Percentiles rank a stretch among this genome's conserved stretches.
Evolutionary conservation across 371 early-diverging fungal genomes (phyloP).

Genomic region (Mucor lusitanicus): DNA sequence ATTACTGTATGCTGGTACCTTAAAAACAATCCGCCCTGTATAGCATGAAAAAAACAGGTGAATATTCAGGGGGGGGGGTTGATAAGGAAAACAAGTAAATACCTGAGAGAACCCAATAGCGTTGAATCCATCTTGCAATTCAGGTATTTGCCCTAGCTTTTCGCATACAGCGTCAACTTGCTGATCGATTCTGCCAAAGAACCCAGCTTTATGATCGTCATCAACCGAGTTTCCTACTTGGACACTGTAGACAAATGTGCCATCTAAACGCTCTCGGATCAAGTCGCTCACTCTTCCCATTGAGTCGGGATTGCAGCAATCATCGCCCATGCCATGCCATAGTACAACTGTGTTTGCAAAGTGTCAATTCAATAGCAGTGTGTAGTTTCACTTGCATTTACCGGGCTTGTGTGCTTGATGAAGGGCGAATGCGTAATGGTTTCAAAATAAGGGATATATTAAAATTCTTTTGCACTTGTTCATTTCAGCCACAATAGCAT

Average conservation of each 20-base stretch:
- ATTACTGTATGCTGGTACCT: slow-evolving; percentile 33
- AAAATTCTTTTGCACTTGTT: not conserved
- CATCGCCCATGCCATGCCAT: slow-evolving; percentile 94
- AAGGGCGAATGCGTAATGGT: not conserved
- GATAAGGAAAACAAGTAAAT: slow-evolving; percentile 1
- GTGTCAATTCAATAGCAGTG: not conserved
- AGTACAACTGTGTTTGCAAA: slow-evolving; percentile 54
- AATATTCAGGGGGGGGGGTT: not conserved
- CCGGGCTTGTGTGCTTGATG: slow-evolving; percentile 8
- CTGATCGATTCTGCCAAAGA: slow-evolving; percentile 77
- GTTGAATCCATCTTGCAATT: slow-evolving; percentile 78
- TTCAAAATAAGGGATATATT: not conserved
- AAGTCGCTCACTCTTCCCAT: slow-evolving; percentile 64
- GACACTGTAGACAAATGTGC: slow-evolving; percentile 78
- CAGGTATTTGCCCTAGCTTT: slow-evolving; percentile 52
- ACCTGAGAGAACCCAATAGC: slow-evolving; percentile 95
- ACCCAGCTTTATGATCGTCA: slow-evolving; percentile 78
- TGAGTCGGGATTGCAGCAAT: slow-evolving; percentile 70
- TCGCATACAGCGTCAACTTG: slow-evolving; percentile 69
- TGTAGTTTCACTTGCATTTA: not conserved
- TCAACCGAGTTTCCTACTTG: slow-evolving; percentile 60
- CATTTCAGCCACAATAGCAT: slow-evolving; percentile 13
- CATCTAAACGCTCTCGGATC: slow-evolving; percentile 60
- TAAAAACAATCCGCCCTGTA: slow-evolving; percentile 61
- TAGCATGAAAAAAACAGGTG: not conserved